phyloP scores from a whole-genome alignment of 2,329 filamentous ascomycete species.

The Orbilia javanica region DNA sequence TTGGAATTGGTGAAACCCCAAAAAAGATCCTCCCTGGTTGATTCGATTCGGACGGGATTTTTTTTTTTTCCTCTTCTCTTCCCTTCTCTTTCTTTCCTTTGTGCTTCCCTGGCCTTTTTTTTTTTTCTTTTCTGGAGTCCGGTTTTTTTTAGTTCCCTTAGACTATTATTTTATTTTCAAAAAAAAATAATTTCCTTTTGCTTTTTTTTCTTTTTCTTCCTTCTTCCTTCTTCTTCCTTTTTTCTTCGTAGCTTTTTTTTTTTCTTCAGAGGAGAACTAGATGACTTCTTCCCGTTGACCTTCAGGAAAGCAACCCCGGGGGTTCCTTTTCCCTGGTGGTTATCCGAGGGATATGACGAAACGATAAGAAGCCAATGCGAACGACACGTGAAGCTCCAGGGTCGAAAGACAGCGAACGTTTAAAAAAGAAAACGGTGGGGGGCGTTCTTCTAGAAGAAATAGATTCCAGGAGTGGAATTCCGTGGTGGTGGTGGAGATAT shows the following conservation, averaged over 20 bases:
- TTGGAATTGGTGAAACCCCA: slow-evolving; percentile 15
- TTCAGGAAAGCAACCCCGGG: slow-evolving; percentile 44
- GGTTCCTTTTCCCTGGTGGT: slow-evolving; percentile 41
- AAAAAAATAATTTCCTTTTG: no score
- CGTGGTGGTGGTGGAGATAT: neutral
- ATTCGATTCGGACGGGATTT: neutral
- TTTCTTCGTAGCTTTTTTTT: neutral
- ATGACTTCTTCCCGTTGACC: slow-evolving; percentile 13
- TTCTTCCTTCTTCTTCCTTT: neutral
- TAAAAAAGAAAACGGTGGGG: neutral
- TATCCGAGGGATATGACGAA: neutral
- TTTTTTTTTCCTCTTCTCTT: neutral
- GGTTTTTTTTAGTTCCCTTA: no score
- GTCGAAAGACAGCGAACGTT: slow-evolving; percentile 24
- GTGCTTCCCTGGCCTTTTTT: no score
- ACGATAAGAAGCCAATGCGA: slow-evolving; percentile 14
- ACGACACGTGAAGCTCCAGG: slow-evolving; percentile 48
- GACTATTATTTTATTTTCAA: no score
- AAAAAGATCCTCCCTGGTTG: slow-evolving; percentile 1
- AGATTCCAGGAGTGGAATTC: neutral
- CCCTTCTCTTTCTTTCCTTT: no score
- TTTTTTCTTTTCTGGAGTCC: no score
- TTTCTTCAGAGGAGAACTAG: neutral
- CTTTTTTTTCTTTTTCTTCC: neutral
- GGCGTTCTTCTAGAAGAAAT: slow-evolving; percentile 10